These are phyloP conservation scores for Lichtheimia corymbifera DNA, from an alignment of 371 early-diverging fungal species.

Conservation along the genomic window DNA sequence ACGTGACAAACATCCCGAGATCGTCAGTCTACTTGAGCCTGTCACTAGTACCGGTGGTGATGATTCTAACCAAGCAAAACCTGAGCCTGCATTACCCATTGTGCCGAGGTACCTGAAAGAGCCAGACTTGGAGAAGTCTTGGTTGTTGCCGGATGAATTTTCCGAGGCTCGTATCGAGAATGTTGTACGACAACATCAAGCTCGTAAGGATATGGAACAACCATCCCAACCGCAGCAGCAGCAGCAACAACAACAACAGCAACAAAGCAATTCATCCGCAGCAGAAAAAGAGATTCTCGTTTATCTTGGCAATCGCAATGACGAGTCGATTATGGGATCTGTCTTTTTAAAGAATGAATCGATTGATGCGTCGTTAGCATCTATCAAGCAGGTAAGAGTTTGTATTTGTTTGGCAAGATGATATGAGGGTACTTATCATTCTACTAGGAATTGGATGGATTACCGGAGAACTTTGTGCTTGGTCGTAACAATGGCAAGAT, in stretches of 20 bases:
- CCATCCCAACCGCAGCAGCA: not conserved
- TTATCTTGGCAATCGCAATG: constrained; percentile 38
- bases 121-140: constrained; percentile 72
- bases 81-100: constrained; percentile 49
- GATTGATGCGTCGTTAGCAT: constrained; percentile 41
- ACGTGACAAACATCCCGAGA: constrained; percentile 45
- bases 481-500: constrained; percentile 65
- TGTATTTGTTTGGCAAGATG: no score
- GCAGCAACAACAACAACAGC: not conserved
- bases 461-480: constrained; percentile 53
- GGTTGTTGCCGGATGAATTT: constrained; percentile 73
- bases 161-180: constrained; percentile 47
- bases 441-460: constrained; percentile 58
- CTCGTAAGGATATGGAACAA: constrained; percentile 15
- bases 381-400: constrained; percentile 47
- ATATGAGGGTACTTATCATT: not conserved
- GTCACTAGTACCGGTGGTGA: constrained; percentile 8
- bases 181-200: constrained; percentile 27
- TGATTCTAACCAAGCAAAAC: constrained; percentile 17
- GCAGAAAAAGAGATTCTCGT: constrained; percentile 52
- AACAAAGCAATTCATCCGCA: not conserved
- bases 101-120: constrained; percentile 70
- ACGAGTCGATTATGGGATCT: constrained; percentile 53
- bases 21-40: constrained; percentile 38
- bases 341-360: constrained; percentile 55